Evolutionary conservation across 352 stramenopile genomes (phyloP), one percentile per base, ranked within the genome.

Genomic region (Chrysophaeum taylorii): DNA sequence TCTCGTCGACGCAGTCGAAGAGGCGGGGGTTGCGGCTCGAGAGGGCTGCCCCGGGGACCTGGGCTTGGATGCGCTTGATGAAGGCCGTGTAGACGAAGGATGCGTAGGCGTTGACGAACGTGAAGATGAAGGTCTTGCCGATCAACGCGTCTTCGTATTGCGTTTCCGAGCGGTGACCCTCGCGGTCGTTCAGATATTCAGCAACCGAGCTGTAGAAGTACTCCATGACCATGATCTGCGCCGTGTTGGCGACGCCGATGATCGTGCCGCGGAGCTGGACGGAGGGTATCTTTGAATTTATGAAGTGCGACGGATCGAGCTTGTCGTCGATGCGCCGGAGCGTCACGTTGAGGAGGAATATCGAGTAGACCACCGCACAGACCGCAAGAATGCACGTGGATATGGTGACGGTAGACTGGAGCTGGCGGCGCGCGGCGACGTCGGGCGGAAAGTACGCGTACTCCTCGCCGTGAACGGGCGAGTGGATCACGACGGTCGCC

Each of bases 41-140:
- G n/a, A n/a, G n/a, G n/a, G n/a, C n/a, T n/a, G 64, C 7, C 36
- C 54, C n/a, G 14, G 12, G 52, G 12, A 14, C 52, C 18, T 35
- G 52, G 14, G 82, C 66, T 25, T 66, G 57, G 57, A 33, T 2
- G 2, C 27, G 57, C 57, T 66, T 66, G 54, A 90, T 69, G 48
- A 92, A 94, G 31, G 81, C 78, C 29, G 79, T 92, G 79, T 94
- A 94, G 71, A 94, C 93, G 66, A 94, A 90, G 14, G 88, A 95
- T 18, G 87, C 81, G 50, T 94, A 94, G 38, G 87, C 91, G 80
- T 94, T 94, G 78, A 86, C 88, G 68, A 95, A 94, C 75, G 93
- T 84, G 75, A 95, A 94, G 43, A 91, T 73, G 38, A 95, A 94
- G 33, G 94, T 84, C 53, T 80, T 80, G 5, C 50, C 60, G 43